A percentile compares a stretch with the other conserved stretches of the same genome.
Evolutionary conservation across 495 filamentous ascomycete species (phyloP).

Genomic region (Trichoderma erinaceum): DNA sequence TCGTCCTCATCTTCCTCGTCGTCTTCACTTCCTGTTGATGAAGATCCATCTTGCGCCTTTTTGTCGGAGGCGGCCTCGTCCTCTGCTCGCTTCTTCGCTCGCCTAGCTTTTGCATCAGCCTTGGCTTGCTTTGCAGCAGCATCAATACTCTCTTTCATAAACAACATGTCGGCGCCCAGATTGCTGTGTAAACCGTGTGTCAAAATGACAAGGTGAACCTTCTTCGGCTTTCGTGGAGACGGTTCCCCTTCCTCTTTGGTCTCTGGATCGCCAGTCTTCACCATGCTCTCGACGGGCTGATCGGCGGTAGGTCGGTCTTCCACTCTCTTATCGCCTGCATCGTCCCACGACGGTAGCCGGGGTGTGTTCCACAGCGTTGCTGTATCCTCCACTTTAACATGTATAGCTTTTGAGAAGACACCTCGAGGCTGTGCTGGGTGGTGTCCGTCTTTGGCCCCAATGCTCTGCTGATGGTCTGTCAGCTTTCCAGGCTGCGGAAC

Average conservation of each 20-base stretch:
- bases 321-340: constrained; percentile 30
- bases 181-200: constrained; percentile 97
- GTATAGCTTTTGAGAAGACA: constrained; percentile 71
- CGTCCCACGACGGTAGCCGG: constrained; percentile 59
- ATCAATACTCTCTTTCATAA: constrained; percentile 94
- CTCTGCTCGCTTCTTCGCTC: constrained; percentile 36
- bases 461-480: constrained; percentile 59
- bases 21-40: constrained; percentile 25
- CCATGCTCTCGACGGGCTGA: constrained; percentile 19
- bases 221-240: constrained; percentile 50
- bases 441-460: constrained; percentile 39
- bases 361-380: constrained; percentile 86
- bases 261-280: constrained; percentile 6
- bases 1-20: constrained; percentile 65
- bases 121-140: constrained; percentile 65
- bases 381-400: constrained; percentile 77
- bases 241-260: constrained; percentile 18
- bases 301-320: constrained; percentile 26
- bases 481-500: constrained; percentile 57
- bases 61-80: constrained; percentile 31
- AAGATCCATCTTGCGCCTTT: constrained; percentile 34
- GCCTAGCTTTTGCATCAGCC: constrained; percentile 51
- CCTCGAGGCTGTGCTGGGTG: constrained; percentile 57
- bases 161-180: constrained; percentile 94
- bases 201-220: constrained; percentile 81